Conservation (phyloP, 2,329 filamentous ascomycete genomes). For the Aspergillus sp. region DNA sequence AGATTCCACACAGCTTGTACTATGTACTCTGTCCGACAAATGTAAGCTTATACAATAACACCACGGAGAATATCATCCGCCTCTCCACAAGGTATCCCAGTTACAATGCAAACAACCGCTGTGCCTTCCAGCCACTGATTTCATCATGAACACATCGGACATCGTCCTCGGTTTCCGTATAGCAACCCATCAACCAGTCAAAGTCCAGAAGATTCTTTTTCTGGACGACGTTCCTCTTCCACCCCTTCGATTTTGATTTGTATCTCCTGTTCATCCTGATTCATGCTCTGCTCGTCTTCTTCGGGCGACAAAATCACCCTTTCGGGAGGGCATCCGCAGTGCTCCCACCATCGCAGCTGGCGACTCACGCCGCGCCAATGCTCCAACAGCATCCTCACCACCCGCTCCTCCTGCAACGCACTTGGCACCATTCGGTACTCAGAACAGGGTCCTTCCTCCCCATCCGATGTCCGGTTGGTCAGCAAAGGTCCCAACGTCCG, state of each 20-base stretch:
- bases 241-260: background rate
- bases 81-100: background rate
- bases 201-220: no score
- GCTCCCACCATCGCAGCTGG: conserved; percentile 26
- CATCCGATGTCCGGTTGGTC: conserved; percentile 4
- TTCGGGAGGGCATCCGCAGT: conserved; percentile 4
- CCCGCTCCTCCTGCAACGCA: conserved; percentile 8
- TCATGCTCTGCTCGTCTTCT: background rate
- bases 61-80: background rate
- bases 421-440: background rate
- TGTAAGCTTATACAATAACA: no score
- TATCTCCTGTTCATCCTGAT: background rate
- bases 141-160: background rate
- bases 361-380: conserved; percentile 31
- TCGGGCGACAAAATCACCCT: conserved; percentile 4
- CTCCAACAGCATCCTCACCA: conserved; percentile 28
- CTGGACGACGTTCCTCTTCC: no score
- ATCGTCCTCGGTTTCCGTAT: no score
- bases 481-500: conserved; percentile 29
- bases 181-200: no score
- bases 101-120: background rate
- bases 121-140: background rate
- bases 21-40: no score
- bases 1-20: no score
- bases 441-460: background rate